phyloP scores from a whole-genome alignment of 2,329 filamentous ascomycete species.

The Myriangium duriaei region DNA sequence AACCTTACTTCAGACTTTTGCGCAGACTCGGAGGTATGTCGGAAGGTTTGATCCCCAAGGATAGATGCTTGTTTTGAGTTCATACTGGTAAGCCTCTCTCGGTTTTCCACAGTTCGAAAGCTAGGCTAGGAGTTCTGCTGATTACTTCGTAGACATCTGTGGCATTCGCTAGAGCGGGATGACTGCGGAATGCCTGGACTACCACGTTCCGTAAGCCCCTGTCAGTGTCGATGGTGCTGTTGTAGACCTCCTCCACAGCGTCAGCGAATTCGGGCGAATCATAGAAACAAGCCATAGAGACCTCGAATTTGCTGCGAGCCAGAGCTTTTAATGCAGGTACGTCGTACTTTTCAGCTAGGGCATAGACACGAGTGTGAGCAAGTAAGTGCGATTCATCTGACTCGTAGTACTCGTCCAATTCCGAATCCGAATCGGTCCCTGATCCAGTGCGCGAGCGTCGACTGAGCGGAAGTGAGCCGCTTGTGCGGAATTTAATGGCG shows the following conservation, averaged over 20 bases:
- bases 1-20: no score
- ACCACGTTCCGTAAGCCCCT: constrained; percentile 36
- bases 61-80: no score
- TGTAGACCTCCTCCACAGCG: constrained; percentile 37
- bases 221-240: constrained; percentile 37
- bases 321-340: constrained; percentile 35
- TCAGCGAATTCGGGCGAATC: constrained; percentile 34
- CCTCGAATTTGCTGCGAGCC: constrained; percentile 34
- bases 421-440: constrained; percentile 22
- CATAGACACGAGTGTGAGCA: constrained; percentile 36
- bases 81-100: constrained; percentile 33
- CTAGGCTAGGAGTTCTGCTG: constrained; percentile 33
- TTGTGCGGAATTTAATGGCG: constrained; percentile 4
- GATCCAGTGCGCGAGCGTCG: constrained; percentile 24
- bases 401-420: constrained; percentile 24
- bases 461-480: constrained; percentile 14
- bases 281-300: constrained; percentile 32
- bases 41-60: no score
- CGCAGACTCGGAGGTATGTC: no score
- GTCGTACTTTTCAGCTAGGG: constrained; percentile 40
- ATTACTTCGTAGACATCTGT: constrained; percentile 33
- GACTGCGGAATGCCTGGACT: constrained; percentile 34
- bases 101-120: constrained; percentile 37
- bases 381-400: constrained; percentile 30
- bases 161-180: constrained; percentile 33